Evolutionary conservation across 169 alveolate species (phyloP), one percentile per base, ranked within the genome.

Genomic region (Plasmodium vinckei): DNA sequence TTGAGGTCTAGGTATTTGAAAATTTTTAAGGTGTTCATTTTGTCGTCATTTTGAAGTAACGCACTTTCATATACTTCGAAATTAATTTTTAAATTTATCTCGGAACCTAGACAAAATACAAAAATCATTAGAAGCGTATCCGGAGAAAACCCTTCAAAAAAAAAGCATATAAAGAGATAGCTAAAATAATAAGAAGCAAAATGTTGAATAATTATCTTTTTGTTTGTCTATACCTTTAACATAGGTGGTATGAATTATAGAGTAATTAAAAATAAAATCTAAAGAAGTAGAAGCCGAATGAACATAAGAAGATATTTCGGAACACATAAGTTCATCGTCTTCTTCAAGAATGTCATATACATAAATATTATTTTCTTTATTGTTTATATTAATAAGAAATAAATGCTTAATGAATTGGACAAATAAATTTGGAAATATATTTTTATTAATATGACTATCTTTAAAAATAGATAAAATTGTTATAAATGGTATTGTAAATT

Each of bases 91-190:
- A 79, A 42, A 27, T 65, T 51, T 17, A 79, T 56, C 27, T 79
- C 89, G 15, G 89, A 54, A 54, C 44, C 39, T 54, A 79, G 12
- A 57, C 89, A 64, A 60, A 79, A 79, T 7, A 68, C 89, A 69
- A 79, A 79, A 68, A 79, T 79, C 70, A 79, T 79, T 42, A 67
- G 39, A 21, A 79, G 46, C 25, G 15, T 21, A 47, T 79, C 82
- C 49, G 72, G 21, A 46, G 84, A 82, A 46, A 79, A 56, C 1
- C 89, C 89, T 79, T 51, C 69, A 57, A 79, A 19, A 6, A 6
- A 42, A 46, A 25, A 57, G 21, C 19, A 13, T 54, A 2, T 23
- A 19, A 54, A 12, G 54, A 47, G 9, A 12, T 56, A 33, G 54
- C 4, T 10, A 53, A 65, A 73, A 2, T 17, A 21, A 17, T 49